Percentiles rank a stretch among this genome's conserved stretches.
Evolutionary conservation across 2,329 filamentous ascomycete genomes (phyloP).

Genomic region (Penicillium griseofulvum): DNA sequence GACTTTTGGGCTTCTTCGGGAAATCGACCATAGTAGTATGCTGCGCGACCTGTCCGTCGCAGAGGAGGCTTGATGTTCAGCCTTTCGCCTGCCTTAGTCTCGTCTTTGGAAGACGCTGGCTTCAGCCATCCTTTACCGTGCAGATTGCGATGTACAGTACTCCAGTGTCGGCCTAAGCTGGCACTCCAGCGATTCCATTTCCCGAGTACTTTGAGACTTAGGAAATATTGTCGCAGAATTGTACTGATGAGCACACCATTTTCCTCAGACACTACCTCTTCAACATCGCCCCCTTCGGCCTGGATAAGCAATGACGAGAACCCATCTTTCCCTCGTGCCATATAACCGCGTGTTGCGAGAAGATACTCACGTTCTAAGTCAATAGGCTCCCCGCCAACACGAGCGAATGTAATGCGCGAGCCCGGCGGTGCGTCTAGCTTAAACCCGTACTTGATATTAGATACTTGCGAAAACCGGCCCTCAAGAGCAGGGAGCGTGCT

Average conservation of each 20-base stretch:
- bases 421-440: constrained; percentile 62
- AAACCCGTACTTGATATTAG: constrained; percentile 73
- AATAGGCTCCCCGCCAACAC: constrained; percentile 60
- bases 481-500: constrained; percentile 79
- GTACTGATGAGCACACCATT: constrained; percentile 83
- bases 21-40: constrained; percentile 34
- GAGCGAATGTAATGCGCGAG: constrained; percentile 61
- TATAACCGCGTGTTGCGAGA: constrained; percentile 80
- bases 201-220: constrained; percentile 76
- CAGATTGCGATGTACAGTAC: constrained; percentile 60
- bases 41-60: constrained; percentile 21
- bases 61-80: constrained; percentile 18
- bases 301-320: constrained; percentile 73
- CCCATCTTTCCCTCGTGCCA: constrained; percentile 84
- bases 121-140: constrained; percentile 53
- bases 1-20: constrained; percentile 16
- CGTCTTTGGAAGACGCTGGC: constrained; percentile 33
- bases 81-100: constrained; percentile 23
- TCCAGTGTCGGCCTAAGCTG: constrained; percentile 64
- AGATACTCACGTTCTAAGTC: constrained; percentile 65
- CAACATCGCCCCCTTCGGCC: constrained; percentile 70
- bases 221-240: constrained; percentile 86
- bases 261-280: constrained; percentile 80
- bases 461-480: constrained; percentile 81
- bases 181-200: constrained; percentile 72